A percentile compares a stretch with the other conserved stretches of the same genome.
phyloP scores from a whole-genome alignment of 1,284 basidiomycete species.

The Boletus sp. region DNA sequence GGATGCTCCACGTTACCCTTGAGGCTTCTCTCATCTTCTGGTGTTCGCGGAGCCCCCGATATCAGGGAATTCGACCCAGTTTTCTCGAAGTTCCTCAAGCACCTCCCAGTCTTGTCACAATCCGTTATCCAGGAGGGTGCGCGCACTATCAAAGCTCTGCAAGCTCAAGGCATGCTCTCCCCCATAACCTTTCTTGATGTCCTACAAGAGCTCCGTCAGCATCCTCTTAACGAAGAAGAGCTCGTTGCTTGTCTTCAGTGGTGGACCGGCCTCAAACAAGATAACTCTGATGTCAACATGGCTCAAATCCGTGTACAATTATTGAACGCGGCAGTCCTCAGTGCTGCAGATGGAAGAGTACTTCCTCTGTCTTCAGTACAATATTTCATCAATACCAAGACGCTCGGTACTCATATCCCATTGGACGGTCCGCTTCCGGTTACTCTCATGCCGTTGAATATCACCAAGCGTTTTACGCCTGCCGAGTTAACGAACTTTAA shows the following conservation, averaged over 20 bases:
- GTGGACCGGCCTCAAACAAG: conserved; percentile 74
- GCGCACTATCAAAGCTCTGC: conserved; percentile 63
- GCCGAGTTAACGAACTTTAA: conserved; percentile 64
- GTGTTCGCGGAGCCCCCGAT: conserved; percentile 66
- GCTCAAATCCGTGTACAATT: conserved; percentile 56
- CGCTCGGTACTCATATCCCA: conserved; percentile 62
- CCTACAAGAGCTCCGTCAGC: conserved; percentile 69
- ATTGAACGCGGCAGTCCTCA: conserved; percentile 66
- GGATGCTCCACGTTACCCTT: conserved; percentile 53
- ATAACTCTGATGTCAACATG: conserved; percentile 36
- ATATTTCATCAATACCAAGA: conserved; percentile 72
- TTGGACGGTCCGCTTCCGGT: conserved; percentile 79
- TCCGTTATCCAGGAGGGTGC: conserved; percentile 62
- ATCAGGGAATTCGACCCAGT: conserved; percentile 78
- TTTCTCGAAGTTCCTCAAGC: conserved; percentile 76
- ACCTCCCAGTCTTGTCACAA: conserved; percentile 74
- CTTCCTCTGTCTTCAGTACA: conserved; percentile 68
- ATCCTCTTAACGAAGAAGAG: conserved; percentile 74
- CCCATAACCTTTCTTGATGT: conserved; percentile 88
- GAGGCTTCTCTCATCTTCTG: conserved; percentile 77
- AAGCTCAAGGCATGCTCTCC: conserved; percentile 67
- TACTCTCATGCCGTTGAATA: conserved; percentile 68
- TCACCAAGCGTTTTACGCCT: conserved; percentile 64
- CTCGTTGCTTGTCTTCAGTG: conserved; percentile 83
- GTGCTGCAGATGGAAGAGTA: conserved; percentile 44